A percentile compares a stretch with the other conserved stretches of the same genome.
Evolutionary conservation across 176 grass and related monocot species (phyloP).

Genomic region (Oryza glumipatula): DNA sequence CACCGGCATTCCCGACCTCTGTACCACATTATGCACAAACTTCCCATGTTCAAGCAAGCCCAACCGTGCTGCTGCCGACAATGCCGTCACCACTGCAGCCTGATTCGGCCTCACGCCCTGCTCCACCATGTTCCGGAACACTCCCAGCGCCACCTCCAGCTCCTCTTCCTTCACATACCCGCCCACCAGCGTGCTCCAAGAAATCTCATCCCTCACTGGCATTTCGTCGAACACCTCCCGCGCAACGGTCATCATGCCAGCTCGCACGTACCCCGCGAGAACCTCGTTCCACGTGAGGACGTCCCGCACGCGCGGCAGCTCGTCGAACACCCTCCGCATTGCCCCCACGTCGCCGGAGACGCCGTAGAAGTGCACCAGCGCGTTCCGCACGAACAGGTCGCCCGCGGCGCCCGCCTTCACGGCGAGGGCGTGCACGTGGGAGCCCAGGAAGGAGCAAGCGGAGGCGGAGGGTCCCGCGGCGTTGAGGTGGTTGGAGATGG

Average conservation of each 20-base stretch:
- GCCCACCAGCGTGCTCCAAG: constrained; percentile 68
- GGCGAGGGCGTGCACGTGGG: constrained; percentile 62
- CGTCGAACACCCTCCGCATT: constrained; percentile 59
- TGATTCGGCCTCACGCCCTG: constrained; percentile 51
- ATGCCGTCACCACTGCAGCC: constrained; percentile 47
- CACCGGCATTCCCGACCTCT: constrained; percentile 1
- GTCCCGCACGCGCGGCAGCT: constrained; percentile 49
- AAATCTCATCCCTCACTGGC: constrained; percentile 55
- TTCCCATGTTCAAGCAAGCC: constrained; percentile 65
- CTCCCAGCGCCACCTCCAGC: constrained; percentile 50
- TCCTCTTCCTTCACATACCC: constrained; percentile 61
- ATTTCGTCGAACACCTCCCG: constrained; percentile 57
- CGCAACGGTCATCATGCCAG: constrained; percentile 33
- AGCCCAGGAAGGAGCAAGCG: constrained; percentile 33
- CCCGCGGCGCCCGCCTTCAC: constrained; percentile 55
- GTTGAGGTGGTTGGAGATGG: constrained; percentile 57
- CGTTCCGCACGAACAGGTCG: constrained; percentile 68
- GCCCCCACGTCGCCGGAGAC: constrained; percentile 46
- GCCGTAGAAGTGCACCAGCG: constrained; percentile 62
- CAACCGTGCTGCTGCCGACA: constrained; percentile 54
- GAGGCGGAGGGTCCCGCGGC: background rate
- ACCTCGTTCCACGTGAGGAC: constrained; percentile 66
- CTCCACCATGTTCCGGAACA: constrained; percentile 53
- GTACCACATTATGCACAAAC: constrained; percentile 53
- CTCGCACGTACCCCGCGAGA: constrained; percentile 50